Evolutionary conservation across 2,329 filamentous ascomycete species (phyloP), one percentile per base, ranked within the genome.

Genomic region (Ascochyta viciae-villosae): DNA sequence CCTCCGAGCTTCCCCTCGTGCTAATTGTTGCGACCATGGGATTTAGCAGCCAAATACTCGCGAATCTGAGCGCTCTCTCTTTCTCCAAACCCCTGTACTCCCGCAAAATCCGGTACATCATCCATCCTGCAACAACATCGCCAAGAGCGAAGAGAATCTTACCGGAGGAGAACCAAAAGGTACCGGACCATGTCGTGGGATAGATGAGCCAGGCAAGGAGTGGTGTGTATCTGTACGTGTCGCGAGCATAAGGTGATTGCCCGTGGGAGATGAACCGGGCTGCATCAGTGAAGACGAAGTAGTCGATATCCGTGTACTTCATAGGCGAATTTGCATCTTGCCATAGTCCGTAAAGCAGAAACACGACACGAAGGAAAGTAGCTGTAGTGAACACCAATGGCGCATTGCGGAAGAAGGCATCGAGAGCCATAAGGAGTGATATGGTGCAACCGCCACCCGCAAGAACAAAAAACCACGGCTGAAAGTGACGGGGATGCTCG

Each of bases 271-370:
- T 80, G 76, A 90, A 94, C 62, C 90, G 89, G 2, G 95, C 87
- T 24, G 95, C 95, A 75, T 98, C 94, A 44, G 95, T 98, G 81
- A 99, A 99, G 75, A 99, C 95, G 63, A 92, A 87, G 78, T 99
- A 99, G 82, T 99, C 95, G 68, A 99, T 97, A 78, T 99, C 95
- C 47, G 95, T 99, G 81, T 98, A 99, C 79, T 98, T 98, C 72
- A 99, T 80, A 13, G 94, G 88, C 7, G 92, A 96, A 78, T 93
- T 84, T 57, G 91, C 89, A 78, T 99, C 95, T 80, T 99, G 95
- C 82, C 91, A 93, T 58, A 92, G 85, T 55, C 95, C 94, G 75
- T 98, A 98, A 68, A 96, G 74, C 45, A 98, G 85, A 61, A 99
- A 87, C 29, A 80, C 74, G 6, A 86, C 73, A 58, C 95, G 91